These are phyloP conservation scores for Linum usitatissimum DNA, from an alignment of 345 rosid genomes.

Conservation along the genomic window DNA sequence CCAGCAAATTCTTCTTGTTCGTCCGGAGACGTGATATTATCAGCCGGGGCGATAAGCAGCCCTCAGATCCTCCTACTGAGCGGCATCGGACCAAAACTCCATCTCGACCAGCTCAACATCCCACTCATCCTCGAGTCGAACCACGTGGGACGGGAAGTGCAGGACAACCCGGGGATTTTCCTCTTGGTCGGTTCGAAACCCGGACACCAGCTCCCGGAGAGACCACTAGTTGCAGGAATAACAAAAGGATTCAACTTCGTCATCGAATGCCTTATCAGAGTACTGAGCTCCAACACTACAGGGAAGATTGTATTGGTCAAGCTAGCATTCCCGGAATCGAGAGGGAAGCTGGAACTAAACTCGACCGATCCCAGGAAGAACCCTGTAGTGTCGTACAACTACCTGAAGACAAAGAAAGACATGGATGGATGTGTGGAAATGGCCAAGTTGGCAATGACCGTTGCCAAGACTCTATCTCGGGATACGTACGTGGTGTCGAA, in stretches of 20 bases:
- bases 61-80: conserved; percentile 62
- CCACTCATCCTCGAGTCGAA: conserved; percentile 25
- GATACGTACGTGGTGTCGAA: conserved; percentile 20
- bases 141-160: conserved; percentile 44
- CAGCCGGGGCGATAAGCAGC: conserved; percentile 70
- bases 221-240: conserved; percentile 62
- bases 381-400: conserved; percentile 61
- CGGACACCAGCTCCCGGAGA: conserved; percentile 37
- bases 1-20: conserved; percentile 18
- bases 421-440: conserved; percentile 43
- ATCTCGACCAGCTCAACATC: conserved; percentile 37
- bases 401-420: conserved; percentile 42
- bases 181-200: conserved; percentile 33
- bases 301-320: conserved; percentile 49
- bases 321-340: conserved; percentile 59
- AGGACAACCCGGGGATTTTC: conserved; percentile 54
- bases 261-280: conserved; percentile 42
- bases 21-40: conserved; percentile 49
- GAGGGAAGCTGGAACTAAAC: conserved; percentile 48
- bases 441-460: conserved; percentile 41
- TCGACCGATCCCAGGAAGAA: conserved; percentile 49
- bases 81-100: conserved; percentile 51
- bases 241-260: conserved; percentile 42
- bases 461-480: conserved; percentile 42
- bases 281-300: conserved; percentile 34